These are phyloP conservation scores for Kazachstania kunashirensis DNA, from an alignment of 805 yeast species.

Conservation along the genomic window DNA sequence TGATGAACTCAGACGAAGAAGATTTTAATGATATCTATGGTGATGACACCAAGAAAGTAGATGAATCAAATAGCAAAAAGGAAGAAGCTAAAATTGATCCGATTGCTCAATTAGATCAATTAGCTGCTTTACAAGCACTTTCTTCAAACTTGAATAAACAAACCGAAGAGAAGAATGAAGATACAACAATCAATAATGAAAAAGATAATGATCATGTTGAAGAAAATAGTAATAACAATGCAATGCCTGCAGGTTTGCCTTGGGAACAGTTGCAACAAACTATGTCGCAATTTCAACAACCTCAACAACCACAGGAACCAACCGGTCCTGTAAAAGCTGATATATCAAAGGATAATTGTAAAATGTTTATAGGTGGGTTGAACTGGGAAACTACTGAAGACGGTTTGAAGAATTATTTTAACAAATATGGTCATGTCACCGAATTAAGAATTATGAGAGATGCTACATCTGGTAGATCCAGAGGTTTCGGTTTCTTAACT, in stretches of 20 bases:
- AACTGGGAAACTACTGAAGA: conserved; percentile 98
- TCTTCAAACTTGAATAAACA: conserved; percentile 27
- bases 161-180: conserved; percentile 6
- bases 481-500: conserved; percentile 93
- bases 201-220: conserved; percentile 6
- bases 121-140: conserved; percentile 29
- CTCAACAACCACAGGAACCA: conserved; percentile 5
- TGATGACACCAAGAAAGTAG: conserved; percentile 11
- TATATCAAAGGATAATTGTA: conserved; percentile 65
- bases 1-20: conserved; percentile 78
- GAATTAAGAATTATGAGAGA: conserved; percentile 94
- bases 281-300: conserved; percentile 26
- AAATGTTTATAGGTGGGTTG: conserved; percentile 93
- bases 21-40: conserved; percentile 88
- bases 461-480: conserved; percentile 70
- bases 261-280: conserved; percentile 30
- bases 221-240: conserved; percentile 1
- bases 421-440: conserved; percentile 78
- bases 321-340: conserved; percentile 36
- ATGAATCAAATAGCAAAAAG: conserved; percentile 2
- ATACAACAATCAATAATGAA: conserved; percentile 8
- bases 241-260: conserved; percentile 12
- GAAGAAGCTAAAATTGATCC: conserved; percentile 1
- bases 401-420: conserved; percentile 67
- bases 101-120: conserved; percentile 21